Evolutionary conservation across 2,329 filamentous ascomycete species (phyloP), one percentile per base, ranked within the genome.

Genomic region (Aureobasidium sp.): DNA sequence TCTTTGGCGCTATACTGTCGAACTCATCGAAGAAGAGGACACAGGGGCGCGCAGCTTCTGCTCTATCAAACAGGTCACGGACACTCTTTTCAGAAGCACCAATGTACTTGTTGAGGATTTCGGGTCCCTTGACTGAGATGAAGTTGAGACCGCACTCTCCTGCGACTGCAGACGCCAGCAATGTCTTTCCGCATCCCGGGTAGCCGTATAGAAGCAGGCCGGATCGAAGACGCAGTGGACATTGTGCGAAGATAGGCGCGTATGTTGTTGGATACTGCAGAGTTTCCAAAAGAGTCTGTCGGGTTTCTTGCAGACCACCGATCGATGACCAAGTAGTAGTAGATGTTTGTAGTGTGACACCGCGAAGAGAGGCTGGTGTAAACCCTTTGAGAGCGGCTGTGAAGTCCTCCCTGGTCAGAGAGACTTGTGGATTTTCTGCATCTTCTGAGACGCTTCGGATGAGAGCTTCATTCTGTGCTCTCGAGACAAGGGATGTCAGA

Each of bases 1-100:
- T 85, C 76, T 97, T 99, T 2, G 94, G 94, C 0, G 95, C 95
- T 65, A 99, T 97, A 42, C 90, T 92, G 76, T 99, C 94, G 71
- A 99, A 99, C 73, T 99, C 94, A 71, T 99, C 94, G 71, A 99
- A 99, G 81, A 99, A 99, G 9, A 99, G 80, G 5, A 99, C 90
- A 68, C 94, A 97, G 0, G 95, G 95, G 63, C 88, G 86, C 5
- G 94, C 94, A 3, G 94, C 93, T 70, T 88, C 86, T 0, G 94
- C 94, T 45, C 94, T 85, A 71, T 96, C 93, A 70, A 99, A 99
- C 1, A 99, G 80, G 73, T 99, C 94, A 45, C 95, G 86, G 7
- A 99, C 92, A 64, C 87, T 91, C 80, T 99, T 99, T 71, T 99
- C 94, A 32, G 90, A 96, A 0, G 94, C 94, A 70, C 94, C 94